Evolutionary conservation across 2,329 filamentous ascomycete species (phyloP).

Genomic region (Intubia oerlemansii): DNA sequence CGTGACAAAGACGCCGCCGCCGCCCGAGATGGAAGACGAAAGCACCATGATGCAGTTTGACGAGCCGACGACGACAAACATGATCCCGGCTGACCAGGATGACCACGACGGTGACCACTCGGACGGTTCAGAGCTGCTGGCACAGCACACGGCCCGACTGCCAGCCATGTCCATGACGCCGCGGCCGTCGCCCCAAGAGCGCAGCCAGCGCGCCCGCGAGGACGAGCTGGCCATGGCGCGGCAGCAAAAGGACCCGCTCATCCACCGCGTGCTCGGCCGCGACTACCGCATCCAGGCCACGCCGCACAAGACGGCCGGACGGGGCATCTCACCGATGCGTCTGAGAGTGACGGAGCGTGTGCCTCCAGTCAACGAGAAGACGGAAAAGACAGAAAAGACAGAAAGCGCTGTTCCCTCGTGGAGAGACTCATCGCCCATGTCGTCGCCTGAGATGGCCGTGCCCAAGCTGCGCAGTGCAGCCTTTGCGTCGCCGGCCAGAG

Average conservation of each 20-base stretch:
- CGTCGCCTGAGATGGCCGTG: conserved; percentile 57
- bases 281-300: conserved; percentile 89
- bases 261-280: conserved; percentile 87
- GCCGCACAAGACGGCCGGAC: conserved; percentile 41
- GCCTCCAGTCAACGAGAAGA: conserved; percentile 4
- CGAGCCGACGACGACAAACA: conserved; percentile 16
- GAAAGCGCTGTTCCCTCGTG: conserved; percentile 3
- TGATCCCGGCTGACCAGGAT: too few relatives aligned
- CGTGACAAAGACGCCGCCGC: not conserved
- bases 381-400: conserved; percentile 13
- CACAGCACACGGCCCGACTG: conserved; percentile 30
- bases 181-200: conserved; percentile 28
- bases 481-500: conserved; percentile 52
- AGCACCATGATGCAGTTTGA: conserved; percentile 12
- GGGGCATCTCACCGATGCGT: conserved; percentile 24
- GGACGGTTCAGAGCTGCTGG: conserved; percentile 24
- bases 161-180: conserved; percentile 45
- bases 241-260: conserved; percentile 46
- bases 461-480: conserved; percentile 71
- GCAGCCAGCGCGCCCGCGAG: conserved; percentile 19
- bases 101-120: conserved; percentile 14
- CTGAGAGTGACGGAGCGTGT: conserved; percentile 14
- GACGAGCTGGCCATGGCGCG: conserved; percentile 10
- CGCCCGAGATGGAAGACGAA: conserved; percentile 11
- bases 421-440: conserved; percentile 43